These are phyloP conservation scores for Zopfochytrium polystomum DNA, from an alignment of 371 early-diverging fungal genomes.

Conservation along the genomic window DNA sequence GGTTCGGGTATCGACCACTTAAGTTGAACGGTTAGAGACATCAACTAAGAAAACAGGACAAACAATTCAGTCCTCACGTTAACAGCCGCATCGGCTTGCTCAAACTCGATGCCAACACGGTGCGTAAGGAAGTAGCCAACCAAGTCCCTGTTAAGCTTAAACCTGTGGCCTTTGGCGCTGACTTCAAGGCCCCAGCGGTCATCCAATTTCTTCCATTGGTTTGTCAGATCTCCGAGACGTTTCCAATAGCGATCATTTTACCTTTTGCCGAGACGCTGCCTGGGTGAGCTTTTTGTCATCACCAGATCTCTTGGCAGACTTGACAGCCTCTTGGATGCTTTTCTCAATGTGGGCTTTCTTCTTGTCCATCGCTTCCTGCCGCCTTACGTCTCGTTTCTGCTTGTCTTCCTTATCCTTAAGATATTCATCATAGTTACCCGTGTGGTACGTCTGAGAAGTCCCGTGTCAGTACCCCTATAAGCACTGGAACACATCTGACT, in stretches of 20 bases:
- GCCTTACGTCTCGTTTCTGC: slow-evolving; percentile 12
- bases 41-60: neutral
- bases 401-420: slow-evolving; percentile 62
- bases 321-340: slow-evolving; percentile 54
- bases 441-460: slow-evolving; percentile 48
- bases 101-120: slow-evolving; percentile 23
- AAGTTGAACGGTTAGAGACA: neutral
- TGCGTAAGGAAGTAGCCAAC: slow-evolving; percentile 23
- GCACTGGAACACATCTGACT: slow-evolving; percentile 7
- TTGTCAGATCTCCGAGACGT: too few relatives aligned
- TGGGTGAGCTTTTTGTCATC: slow-evolving; percentile 74
- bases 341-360: slow-evolving; percentile 59
- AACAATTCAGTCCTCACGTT: slow-evolving; percentile 5
- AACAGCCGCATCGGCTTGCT: slow-evolving; percentile 18
- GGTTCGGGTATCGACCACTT: slow-evolving; percentile 33
- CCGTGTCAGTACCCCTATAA: neutral
- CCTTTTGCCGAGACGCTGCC: slow-evolving; percentile 71
- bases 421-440: slow-evolving; percentile 75
- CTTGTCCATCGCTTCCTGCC: slow-evolving; percentile 48
- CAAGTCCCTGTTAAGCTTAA: slow-evolving; percentile 36
- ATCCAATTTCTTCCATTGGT: slow-evolving; percentile 33
- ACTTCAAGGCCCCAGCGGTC: slow-evolving; percentile 38
- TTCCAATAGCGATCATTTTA: slow-evolving; percentile 25
- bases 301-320: slow-evolving; percentile 65
- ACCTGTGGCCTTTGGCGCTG: slow-evolving; percentile 38